Percentiles rank a stretch among this genome's conserved stretches.
Conservation (phyloP, 495 filamentous ascomycete genomes). For the Gamarada debralockiae region DNA sequence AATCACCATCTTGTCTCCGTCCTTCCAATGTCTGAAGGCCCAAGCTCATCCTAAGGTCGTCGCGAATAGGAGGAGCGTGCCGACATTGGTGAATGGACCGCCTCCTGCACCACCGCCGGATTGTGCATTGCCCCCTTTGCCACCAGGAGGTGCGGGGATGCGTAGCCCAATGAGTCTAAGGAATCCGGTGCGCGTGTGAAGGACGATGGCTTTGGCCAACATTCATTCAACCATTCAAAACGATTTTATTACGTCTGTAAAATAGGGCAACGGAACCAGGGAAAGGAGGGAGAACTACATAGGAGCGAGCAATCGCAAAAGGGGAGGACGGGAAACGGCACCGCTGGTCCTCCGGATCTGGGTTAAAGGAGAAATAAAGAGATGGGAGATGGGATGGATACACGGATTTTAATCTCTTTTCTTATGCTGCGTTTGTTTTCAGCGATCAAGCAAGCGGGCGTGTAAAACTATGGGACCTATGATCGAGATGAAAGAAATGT, state of each 20-base stretch:
- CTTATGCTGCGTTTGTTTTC: too few species aligned
- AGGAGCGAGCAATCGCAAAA: slow-evolving; percentile 13
- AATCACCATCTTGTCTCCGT: background rate
- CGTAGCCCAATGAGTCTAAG: background rate
- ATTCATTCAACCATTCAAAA: background rate
- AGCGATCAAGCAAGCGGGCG: too few species aligned
- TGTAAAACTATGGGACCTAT: too few species aligned
- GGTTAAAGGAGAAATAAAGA: too few species aligned
- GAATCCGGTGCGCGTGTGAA: background rate
- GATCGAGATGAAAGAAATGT: too few species aligned
- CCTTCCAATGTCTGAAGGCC: slow-evolving; percentile 6
- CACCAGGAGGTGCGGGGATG: slow-evolving; percentile 21
- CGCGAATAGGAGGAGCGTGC: slow-evolving; percentile 50
- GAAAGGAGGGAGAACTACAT: background rate
- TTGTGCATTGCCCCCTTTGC: slow-evolving; percentile 59
- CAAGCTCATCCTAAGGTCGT: slow-evolving; percentile 28
- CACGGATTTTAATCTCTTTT: too few species aligned
- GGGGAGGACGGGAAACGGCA: background rate
- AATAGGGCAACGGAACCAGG: background rate
- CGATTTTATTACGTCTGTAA: slow-evolving; percentile 1
- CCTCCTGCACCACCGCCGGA: slow-evolving; percentile 61
- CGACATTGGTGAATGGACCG: slow-evolving; percentile 52
- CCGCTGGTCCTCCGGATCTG: background rate
- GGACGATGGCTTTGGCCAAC: background rate
- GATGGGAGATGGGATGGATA: too few species aligned